phyloP scores from a whole-genome alignment of 176 grass and related monocot species.

The Cenchrus purpureus region DNA sequence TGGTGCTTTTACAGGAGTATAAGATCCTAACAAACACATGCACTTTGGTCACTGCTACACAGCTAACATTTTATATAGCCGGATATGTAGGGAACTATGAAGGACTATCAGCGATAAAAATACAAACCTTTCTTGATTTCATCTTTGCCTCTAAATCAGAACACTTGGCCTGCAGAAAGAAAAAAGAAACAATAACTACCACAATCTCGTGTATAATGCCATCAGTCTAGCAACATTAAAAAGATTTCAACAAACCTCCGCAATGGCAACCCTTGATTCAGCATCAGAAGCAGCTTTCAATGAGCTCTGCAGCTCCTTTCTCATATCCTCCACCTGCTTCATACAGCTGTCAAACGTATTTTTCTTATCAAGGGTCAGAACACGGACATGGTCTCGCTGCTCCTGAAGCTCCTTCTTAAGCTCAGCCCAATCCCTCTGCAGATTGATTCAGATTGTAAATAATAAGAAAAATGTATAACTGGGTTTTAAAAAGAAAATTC shows the following conservation, averaged over 20 bases:
- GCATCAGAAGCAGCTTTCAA: conserved; percentile 73
- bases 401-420: conserved; percentile 95
- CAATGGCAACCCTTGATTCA: conserved; percentile 77
- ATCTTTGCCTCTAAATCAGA: conserved; percentile 71
- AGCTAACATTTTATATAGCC: neutral
- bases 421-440: conserved; percentile 96
- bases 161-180: conserved; percentile 65
- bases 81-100: neutral
- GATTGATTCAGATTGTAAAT: conserved; percentile 34
- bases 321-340: conserved; percentile 89
- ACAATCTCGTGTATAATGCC: conserved; percentile 22
- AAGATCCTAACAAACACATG: neutral
- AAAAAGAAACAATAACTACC: conserved; percentile 21
- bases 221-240: conserved; percentile 12
- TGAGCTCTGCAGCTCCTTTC: conserved; percentile 81
- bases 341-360: conserved; percentile 64
- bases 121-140: conserved; percentile 64
- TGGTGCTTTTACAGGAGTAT: neutral
- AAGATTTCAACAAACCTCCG: conserved; percentile 68
- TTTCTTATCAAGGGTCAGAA: conserved; percentile 80
- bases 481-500: conserved; percentile 2
- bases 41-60: neutral
- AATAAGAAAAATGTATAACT: conserved; percentile 5
- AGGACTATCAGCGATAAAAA: conserved; percentile 24
- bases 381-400: conserved; percentile 79